Evolutionary conservation across 163 green algal genomes (phyloP), one percentile per base, ranked within the genome.

Genomic region (Scenedesmus sp.): DNA sequence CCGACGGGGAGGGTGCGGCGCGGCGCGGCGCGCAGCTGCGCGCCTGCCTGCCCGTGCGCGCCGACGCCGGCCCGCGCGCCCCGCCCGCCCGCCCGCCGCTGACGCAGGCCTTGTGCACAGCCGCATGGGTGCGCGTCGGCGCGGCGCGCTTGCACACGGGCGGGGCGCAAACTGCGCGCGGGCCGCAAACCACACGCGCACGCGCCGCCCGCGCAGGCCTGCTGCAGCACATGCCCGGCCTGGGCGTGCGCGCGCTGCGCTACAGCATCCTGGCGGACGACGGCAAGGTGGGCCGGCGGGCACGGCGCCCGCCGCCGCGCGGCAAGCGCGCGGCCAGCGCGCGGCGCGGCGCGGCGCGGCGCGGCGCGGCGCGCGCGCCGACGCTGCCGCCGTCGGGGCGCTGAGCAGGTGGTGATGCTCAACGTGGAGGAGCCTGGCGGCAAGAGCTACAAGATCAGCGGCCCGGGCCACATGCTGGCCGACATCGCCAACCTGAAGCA

Each of bases 141-240:
- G n/a, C n/a, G n/a, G n/a, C n/a, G n/a, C n/a, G n/a, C n/a, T n/a
- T n/a, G n/a, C n/a, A n/a, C n/a, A n/a, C n/a, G n/a, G n/a, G n/a
- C n/a, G n/a, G n/a, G n/a, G n/a, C n/a, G n/a, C n/a, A n/a, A n/a
- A n/a, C n/a, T n/a, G n/a, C n/a, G n/a, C n/a, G n/a, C n/a, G 15
- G 14, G 15, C 22, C n/a, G 14, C 56, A 24, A 15, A 15, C n/a
- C 18, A n/a, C n/a, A n/a, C n/a, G n/a, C n/a, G n/a, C n/a, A n/a
- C n/a, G n/a, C n/a, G n/a, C n/a, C n/a, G n/a, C n/a, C 63, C n/a
- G 18, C 24, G 24, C 75, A 82, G 75, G 75, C 28, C 75, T 82
- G 63, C 63, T 82, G 53, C 75, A 82, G 63, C 53, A 75, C 63
- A 75, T 82, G 63, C 63, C 63, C 33, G 75, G 75, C 4, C 75